phyloP scores from a whole-genome alignment of 495 filamentous ascomycete species.

The Tricharina praecox region DNA sequence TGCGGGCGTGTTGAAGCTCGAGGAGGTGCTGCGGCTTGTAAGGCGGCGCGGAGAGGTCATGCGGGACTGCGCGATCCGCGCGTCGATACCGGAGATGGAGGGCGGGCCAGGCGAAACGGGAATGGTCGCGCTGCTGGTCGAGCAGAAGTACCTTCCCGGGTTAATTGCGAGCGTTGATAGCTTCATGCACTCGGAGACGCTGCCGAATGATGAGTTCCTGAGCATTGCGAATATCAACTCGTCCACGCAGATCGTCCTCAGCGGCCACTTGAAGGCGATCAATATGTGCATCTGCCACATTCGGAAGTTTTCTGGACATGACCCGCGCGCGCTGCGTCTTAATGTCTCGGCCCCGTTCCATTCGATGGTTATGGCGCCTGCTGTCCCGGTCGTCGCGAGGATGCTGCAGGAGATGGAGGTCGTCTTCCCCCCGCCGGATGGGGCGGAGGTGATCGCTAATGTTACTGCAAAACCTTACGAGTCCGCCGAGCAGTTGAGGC shows the following conservation, averaged over 20 bases:
- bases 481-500: slow-evolving; percentile 52
- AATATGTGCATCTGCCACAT: slow-evolving; percentile 73
- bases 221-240: slow-evolving; percentile 87
- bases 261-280: slow-evolving; percentile 71
- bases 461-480: slow-evolving; percentile 63
- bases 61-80: slow-evolving; percentile 53
- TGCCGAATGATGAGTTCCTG: slow-evolving; percentile 61
- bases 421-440: slow-evolving; percentile 9
- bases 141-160: slow-evolving; percentile 48
- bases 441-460: slow-evolving; percentile 55
- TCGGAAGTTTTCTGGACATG: slow-evolving; percentile 80
- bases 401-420: slow-evolving; percentile 38
- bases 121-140: slow-evolving; percentile 85
- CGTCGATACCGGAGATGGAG: slow-evolving; percentile 27
- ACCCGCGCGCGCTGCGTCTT: slow-evolving; percentile 71
- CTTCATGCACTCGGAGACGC: slow-evolving; percentile 51
- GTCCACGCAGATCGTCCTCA: slow-evolving; percentile 90
- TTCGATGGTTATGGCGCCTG: slow-evolving; percentile 79
- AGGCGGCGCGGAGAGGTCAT: slow-evolving; percentile 68
- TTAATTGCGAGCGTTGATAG: slow-evolving; percentile 60
- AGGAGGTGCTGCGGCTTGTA: slow-evolving; percentile 62
- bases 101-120: slow-evolving; percentile 58
- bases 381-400: slow-evolving; percentile 49
- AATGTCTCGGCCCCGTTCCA: slow-evolving; percentile 90
- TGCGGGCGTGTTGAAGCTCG: slow-evolving; percentile 56